These are phyloP conservation scores for Paramecium pentaurelia DNA, from an alignment of 73 alveolate species.

Conservation along the genomic window DNA sequence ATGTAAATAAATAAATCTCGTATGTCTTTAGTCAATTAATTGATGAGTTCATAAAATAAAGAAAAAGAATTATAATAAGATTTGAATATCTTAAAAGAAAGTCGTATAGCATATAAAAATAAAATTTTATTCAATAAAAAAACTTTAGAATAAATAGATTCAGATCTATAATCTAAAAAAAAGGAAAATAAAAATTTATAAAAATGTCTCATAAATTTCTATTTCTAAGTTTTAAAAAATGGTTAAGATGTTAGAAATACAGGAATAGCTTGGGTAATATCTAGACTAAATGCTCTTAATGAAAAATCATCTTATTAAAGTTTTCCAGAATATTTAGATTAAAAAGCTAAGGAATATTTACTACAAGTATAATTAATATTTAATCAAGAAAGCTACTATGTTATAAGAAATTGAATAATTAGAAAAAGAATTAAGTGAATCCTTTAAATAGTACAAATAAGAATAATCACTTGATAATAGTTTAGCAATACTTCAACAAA, in stretches of 20 bases:
- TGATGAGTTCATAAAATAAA: background rate
- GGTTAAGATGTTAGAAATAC: conserved; percentile 15
- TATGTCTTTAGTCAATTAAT: background rate
- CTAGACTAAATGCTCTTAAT: background rate
- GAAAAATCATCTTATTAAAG: background rate
- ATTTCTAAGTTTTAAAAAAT: background rate
- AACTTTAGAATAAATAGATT: conserved; percentile 11
- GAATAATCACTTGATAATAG: conserved; percentile 43
- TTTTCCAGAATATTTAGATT: conserved; percentile 22
- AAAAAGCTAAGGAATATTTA: conserved; percentile 22
- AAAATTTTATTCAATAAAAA: background rate
- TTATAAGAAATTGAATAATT: background rate
- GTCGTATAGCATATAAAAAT: background rate
- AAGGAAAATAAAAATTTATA: background rate
- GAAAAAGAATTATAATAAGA: background rate
- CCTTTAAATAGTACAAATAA: conserved; percentile 2
- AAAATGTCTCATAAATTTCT: background rate
- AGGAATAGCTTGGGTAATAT: conserved; percentile 33
- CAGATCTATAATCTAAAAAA: background rate
- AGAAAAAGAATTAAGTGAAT: conserved; percentile 18
- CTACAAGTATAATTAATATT: background rate
- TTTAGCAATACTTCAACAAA: background rate
- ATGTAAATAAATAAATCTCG: background rate
- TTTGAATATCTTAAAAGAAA: background rate
- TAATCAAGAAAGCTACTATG: background rate